Conservation (phyloP, 139 green algal species). For the Diplosphaera chodatii region DNA sequence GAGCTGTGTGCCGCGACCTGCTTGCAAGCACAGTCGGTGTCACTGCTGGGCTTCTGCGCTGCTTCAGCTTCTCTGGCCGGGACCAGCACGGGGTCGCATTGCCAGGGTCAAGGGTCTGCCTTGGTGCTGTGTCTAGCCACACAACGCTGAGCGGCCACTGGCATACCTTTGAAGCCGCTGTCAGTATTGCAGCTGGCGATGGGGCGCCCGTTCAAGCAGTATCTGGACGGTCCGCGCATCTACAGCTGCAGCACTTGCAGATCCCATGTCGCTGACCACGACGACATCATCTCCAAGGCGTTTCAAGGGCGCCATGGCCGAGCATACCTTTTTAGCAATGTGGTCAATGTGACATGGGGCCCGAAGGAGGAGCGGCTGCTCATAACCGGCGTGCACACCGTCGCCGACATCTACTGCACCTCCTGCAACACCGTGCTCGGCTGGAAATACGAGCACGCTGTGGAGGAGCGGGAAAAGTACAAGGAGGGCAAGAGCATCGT, state of each 20-base stretch:
- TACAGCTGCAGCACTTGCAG: slow-evolving; percentile 76
- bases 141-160: too few species aligned
- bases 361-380: slow-evolving; percentile 78
- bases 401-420: slow-evolving; percentile 83
- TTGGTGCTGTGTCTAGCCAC: too few species aligned
- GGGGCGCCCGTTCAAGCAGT: slow-evolving; percentile 60
- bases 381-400: slow-evolving; percentile 88
- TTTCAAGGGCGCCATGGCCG: slow-evolving; percentile 85
- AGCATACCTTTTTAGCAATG: slow-evolving; percentile 82
- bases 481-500: slow-evolving; percentile 93
- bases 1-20: too few species aligned
- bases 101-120: too few species aligned
- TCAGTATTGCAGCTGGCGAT: too few species aligned
- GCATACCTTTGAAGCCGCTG: too few species aligned
- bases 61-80: too few species aligned
- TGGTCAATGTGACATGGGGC: slow-evolving; percentile 81
- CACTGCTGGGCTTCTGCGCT: too few species aligned
- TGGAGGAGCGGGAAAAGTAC: slow-evolving; percentile 87
- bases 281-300: slow-evolving; percentile 81
- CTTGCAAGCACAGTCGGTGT: too few species aligned
- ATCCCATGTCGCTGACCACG: slow-evolving; percentile 67
- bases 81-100: too few species aligned
- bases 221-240: slow-evolving; percentile 58
- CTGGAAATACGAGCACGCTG: slow-evolving; percentile 86
- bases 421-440: slow-evolving; percentile 76